Conservation (phyloP, 441 rosid genomes). For the Gossypium davidsonii region DNA sequence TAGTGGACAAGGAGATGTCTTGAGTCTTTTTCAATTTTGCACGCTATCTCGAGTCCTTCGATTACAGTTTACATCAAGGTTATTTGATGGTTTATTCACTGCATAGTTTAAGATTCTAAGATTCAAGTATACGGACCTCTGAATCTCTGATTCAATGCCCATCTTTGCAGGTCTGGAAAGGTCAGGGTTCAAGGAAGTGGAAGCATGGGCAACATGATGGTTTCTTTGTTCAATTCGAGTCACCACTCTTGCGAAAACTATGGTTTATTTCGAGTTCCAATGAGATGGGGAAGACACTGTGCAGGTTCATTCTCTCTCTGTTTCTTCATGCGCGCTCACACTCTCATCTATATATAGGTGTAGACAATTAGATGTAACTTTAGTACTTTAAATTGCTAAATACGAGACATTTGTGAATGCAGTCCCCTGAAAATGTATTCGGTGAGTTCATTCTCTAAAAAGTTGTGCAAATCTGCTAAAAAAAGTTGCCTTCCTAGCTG, state of each 20-base stretch:
- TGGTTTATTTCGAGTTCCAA: slow-evolving; percentile 79
- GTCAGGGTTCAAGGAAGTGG: slow-evolving; percentile 98
- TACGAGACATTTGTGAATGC: background rate
- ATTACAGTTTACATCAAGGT: background rate
- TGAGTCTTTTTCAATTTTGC: no score
- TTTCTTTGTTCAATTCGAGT: slow-evolving; percentile 85
- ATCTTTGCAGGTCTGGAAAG: slow-evolving; percentile 82
- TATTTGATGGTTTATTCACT: background rate
- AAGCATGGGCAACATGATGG: slow-evolving; percentile 84
- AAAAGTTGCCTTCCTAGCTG: background rate
- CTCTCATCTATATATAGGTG: slow-evolving; percentile 4
- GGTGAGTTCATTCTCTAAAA: background rate
- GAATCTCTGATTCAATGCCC: slow-evolving; percentile 8
- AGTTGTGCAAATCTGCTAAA: background rate
- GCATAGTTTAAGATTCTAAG: background rate
- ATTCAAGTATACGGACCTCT: background rate
- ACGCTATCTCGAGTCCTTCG: no score
- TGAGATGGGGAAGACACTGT: slow-evolving; percentile 70
- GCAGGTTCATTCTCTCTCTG: slow-evolving; percentile 51
- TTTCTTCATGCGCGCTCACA: background rate
- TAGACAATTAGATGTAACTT: background rate
- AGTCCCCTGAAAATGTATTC: background rate
- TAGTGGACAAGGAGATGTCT: no score
- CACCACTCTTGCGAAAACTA: slow-evolving; percentile 54
- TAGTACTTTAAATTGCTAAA: background rate